phyloP scores from a whole-genome alignment of 352 stramenopile genomes.

The Phytophthora tentaculata region DNA sequence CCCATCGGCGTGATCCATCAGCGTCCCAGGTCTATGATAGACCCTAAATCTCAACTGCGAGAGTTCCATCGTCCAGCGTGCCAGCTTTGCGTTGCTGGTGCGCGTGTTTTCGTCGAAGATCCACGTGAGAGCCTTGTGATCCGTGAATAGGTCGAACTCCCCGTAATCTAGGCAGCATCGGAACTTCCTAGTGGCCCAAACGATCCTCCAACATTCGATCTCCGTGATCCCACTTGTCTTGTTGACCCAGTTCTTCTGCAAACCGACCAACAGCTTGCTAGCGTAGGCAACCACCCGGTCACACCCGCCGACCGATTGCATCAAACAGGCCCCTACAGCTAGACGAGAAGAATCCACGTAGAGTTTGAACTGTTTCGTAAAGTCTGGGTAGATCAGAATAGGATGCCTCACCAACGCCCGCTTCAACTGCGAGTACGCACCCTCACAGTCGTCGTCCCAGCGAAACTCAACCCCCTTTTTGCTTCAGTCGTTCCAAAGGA shows the following conservation, averaged over 20 bases:
- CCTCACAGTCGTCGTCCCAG: no score
- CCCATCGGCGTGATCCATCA: neutral
- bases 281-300: neutral
- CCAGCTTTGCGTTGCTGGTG: neutral
- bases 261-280: no score
- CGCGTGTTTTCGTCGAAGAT: neutral
- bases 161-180: slow-evolving; percentile 7
- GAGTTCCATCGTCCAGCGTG: neutral
- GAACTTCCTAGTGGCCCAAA: slow-evolving; percentile 7
- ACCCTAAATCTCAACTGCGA: neutral
- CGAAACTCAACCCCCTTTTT: no score
- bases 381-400: no score
- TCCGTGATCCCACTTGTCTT: neutral
- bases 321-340: neutral
- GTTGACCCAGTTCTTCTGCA: slow-evolving; percentile 13
- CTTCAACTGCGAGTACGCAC: no score
- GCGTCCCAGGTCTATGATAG: neutral
- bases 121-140: neutral
- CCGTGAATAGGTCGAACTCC: slow-evolving; percentile 2
- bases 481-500: no score
- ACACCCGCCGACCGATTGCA: neutral
- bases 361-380: neutral
- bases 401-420: no score
- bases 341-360: neutral
- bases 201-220: slow-evolving; percentile 9